Evolutionary conservation across 1,284 basidiomycete species (phyloP).

Genomic region (Microbotryomycetes sp.): DNA sequence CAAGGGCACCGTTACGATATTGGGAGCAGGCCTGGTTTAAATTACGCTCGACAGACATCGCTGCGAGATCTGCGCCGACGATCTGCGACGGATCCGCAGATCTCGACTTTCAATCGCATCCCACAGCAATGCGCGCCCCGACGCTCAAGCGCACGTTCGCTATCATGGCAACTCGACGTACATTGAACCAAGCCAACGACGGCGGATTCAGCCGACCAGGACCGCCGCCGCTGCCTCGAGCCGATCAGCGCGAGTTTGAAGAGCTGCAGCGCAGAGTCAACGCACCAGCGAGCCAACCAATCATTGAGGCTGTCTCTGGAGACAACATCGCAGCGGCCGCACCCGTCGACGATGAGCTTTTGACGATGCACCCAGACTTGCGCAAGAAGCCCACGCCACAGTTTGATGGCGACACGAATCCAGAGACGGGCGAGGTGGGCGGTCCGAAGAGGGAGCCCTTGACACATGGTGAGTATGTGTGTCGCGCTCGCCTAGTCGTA

Average conservation of each 20-base stretch:
- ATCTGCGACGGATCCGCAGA: too few species aligned
- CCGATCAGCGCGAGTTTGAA: slow-evolving; percentile 45
- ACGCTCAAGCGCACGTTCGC: neutral
- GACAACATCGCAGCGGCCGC: neutral
- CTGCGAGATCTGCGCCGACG: too few species aligned
- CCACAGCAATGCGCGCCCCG: neutral
- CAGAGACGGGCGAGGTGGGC: slow-evolving; percentile 50
- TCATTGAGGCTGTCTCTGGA: slow-evolving; percentile 3
- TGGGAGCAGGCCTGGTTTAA: too few species aligned
- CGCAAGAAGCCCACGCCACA: slow-evolving; percentile 40
- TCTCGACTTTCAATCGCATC: neutral
- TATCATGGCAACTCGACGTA: neutral
- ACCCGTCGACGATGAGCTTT: slow-evolving; percentile 3
- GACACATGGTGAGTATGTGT: slow-evolving; percentile 22
- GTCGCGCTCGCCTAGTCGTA: neutral
- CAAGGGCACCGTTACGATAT: too few species aligned
- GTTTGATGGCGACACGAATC: slow-evolving; percentile 51
- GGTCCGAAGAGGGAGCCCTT: slow-evolving; percentile 53
- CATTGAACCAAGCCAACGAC: neutral
- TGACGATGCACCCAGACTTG: slow-evolving; percentile 40
- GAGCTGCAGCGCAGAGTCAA: slow-evolving; percentile 34
- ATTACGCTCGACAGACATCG: too few species aligned
- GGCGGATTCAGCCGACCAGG: slow-evolving; percentile 37
- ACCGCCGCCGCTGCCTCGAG: slow-evolving; percentile 40
- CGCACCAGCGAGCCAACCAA: slow-evolving; percentile 10